Conservation (phyloP, 129 eudicot species). For the Tagetes erecta region DNA sequence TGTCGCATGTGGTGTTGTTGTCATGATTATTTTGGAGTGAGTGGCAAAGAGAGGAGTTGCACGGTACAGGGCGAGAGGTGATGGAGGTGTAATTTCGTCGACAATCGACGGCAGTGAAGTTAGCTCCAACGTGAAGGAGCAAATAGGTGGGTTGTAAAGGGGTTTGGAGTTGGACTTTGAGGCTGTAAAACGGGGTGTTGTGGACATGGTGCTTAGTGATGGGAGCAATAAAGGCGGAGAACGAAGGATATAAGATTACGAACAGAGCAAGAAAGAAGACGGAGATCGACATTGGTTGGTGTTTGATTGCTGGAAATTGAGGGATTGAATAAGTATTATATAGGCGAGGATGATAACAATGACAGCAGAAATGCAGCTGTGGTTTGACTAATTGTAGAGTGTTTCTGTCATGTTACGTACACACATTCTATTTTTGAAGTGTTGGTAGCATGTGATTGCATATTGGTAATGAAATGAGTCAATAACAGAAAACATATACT, state of each 20-base stretch:
- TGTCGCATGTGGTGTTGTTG: constrained; percentile 10
- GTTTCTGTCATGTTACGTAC: not conserved
- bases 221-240: constrained; percentile 47
- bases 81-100: constrained; percentile 43
- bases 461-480: not conserved
- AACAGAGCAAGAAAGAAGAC: constrained; percentile 20
- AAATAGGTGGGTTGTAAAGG: constrained; percentile 40
- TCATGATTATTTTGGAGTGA: constrained; percentile 16
- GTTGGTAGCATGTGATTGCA: constrained; percentile 3
- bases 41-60: constrained; percentile 46
- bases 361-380: constrained; percentile 22
- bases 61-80: constrained; percentile 39
- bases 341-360: not conserved
- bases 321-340: not conserved
- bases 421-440: constrained; percentile 16
- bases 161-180: constrained; percentile 42
- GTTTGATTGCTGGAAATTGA: constrained; percentile 17
- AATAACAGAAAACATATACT: not conserved
- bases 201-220: constrained; percentile 37
- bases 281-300: constrained; percentile 23
- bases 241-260: constrained; percentile 14
- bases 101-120: constrained; percentile 42
- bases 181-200: constrained; percentile 28
- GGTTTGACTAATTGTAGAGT: constrained; percentile 11
- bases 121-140: constrained; percentile 45